phyloP scores from a whole-genome alignment of 352 stramenopile species.

The Peronospora destructor region DNA sequence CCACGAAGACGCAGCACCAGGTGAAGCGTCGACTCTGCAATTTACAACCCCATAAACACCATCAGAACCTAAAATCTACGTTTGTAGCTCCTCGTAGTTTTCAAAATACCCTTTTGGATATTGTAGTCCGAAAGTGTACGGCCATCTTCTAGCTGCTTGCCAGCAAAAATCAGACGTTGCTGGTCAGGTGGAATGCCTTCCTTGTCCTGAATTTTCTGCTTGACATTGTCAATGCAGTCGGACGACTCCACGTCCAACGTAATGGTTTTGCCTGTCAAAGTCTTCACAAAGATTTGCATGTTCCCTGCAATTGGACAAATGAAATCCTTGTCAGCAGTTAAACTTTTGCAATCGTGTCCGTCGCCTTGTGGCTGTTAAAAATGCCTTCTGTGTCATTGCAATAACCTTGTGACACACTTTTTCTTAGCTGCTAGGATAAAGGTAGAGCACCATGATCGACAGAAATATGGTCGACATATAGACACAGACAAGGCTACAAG shows the following conservation, averaged over 20 bases:
- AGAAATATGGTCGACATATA: neutral
- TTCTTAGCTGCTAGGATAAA: conserved; percentile 4
- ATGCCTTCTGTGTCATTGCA: conserved; percentile 1
- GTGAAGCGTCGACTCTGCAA: conserved; percentile 92
- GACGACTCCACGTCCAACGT: conserved; percentile 95
- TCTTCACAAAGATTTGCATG: conserved; percentile 99
- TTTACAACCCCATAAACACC: neutral
- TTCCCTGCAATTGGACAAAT: conserved; percentile 22
- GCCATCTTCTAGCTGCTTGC: conserved; percentile 98
- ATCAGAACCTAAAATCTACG: neutral
- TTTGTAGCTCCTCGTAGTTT: too few species aligned
- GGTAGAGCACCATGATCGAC: neutral
- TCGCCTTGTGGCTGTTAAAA: neutral
- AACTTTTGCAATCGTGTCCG: conserved; percentile 5
- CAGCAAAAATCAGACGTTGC: conserved; percentile 99
- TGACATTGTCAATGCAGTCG: conserved; percentile 99
- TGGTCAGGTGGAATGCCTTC: conserved; percentile 97
- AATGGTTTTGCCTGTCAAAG: conserved; percentile 95
- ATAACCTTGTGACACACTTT: conserved; percentile 3
- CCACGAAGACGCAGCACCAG: conserved; percentile 92
- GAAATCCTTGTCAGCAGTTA: conserved; percentile 14
- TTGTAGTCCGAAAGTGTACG: conserved; percentile 92
- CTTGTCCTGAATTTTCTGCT: conserved; percentile 99
- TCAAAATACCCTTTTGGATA: conserved; percentile 82
- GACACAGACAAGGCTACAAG: neutral